phyloP scores from a whole-genome alignment of 2,329 filamentous ascomycete species.

The Talaromyces sp. region DNA sequence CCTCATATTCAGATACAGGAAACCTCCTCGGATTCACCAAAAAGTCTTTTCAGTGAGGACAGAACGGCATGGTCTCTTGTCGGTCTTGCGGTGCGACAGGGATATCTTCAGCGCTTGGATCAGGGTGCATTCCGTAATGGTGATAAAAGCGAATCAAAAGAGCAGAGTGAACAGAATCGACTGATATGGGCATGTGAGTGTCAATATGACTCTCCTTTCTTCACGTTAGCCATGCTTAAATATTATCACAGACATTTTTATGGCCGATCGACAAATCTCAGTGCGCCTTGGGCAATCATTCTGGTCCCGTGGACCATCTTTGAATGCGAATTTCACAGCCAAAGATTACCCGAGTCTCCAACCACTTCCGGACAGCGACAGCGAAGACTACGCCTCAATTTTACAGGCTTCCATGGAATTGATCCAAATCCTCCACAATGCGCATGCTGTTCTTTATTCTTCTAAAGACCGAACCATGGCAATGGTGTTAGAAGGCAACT shows the following conservation, averaged over 20 bases:
- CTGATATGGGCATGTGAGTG: not conserved
- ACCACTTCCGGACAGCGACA: not conserved
- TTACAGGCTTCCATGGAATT: conserved; percentile 22
- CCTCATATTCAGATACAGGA: conserved; percentile 18
- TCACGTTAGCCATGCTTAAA: not conserved
- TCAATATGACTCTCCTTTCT: not conserved
- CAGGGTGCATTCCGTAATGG: conserved; percentile 20
- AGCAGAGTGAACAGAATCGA: not conserved
- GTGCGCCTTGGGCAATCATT: conserved; percentile 26
- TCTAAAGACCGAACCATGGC: conserved; percentile 20
- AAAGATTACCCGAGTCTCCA: conserved; percentile 21
- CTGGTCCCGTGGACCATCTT: conserved; percentile 24
- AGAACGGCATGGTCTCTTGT: conserved; percentile 25
- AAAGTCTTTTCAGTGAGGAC: conserved; percentile 19
- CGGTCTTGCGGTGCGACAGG: conserved; percentile 24
- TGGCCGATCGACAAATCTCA: conserved; percentile 24
- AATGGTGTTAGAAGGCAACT: conserved; percentile 22
- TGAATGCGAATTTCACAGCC: conserved; percentile 21
- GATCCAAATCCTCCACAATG: conserved; percentile 23
- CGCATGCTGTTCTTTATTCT: conserved; percentile 22
- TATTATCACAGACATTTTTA: conserved; percentile 17
- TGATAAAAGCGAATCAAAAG: not conserved
- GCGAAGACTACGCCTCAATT: conserved; percentile 2
- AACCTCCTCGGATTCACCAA: not conserved
- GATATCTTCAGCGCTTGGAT: conserved; percentile 24